Evolutionary conservation across 192 early-diverging fungal species (phyloP).

Genomic region (Haplosporangium gracile): DNA sequence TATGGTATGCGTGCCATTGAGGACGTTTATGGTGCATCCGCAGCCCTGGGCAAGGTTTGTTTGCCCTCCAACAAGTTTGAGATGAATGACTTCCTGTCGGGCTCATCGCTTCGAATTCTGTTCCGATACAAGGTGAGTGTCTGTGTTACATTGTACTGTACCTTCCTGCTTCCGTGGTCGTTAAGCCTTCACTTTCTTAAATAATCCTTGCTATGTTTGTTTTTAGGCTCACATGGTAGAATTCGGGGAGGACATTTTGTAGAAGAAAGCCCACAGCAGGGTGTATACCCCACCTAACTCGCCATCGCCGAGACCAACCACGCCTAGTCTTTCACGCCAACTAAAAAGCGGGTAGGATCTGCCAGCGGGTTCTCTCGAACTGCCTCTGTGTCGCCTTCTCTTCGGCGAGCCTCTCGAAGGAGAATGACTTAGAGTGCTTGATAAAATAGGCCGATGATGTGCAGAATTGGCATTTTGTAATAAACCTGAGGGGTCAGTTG

Average conservation of each 20-base stretch:
- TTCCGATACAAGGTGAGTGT: constrained; percentile 27
- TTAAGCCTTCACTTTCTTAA: constrained; percentile 14
- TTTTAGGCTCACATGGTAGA: too few species aligned
- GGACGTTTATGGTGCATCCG: constrained; percentile 22
- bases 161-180: neutral
- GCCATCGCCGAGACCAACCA: too few species aligned
- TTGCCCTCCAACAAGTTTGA: constrained; percentile 28
- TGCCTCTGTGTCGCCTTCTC: too few species aligned
- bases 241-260: too few species aligned
- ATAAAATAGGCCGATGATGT: neutral
- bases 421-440: neutral
- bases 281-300: too few species aligned
- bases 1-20: constrained; percentile 23
- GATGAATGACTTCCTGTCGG: constrained; percentile 25
- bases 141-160: neutral
- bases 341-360: too few species aligned
- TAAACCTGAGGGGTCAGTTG: too few species aligned
- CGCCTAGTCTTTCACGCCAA: too few species aligned
- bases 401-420: too few species aligned
- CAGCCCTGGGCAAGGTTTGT: constrained; percentile 19
- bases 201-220: too few species aligned
- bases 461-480: neutral
- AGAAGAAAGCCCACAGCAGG: too few species aligned
- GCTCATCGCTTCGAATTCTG: constrained; percentile 6
- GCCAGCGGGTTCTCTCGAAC: too few species aligned